These are phyloP conservation scores for Juglanconis oblonga DNA, from an alignment of 2,329 filamentous ascomycete species.

Conservation along the genomic window DNA sequence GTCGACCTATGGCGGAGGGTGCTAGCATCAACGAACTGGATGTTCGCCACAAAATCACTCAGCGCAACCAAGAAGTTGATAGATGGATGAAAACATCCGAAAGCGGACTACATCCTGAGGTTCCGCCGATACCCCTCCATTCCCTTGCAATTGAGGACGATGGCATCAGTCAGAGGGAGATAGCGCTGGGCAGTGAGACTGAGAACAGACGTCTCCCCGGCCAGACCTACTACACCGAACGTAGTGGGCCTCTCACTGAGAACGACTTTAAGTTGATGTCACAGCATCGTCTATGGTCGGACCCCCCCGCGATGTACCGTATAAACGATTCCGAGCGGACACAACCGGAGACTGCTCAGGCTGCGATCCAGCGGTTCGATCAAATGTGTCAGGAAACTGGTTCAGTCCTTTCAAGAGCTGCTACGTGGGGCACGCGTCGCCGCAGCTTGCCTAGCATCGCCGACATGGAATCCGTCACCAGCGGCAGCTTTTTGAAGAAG, in stretches of 20 bases:
- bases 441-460: slow-evolving; percentile 59
- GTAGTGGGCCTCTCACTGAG: slow-evolving; percentile 39
- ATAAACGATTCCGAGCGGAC: slow-evolving; percentile 37
- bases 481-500: slow-evolving; percentile 62
- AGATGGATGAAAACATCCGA: slow-evolving; percentile 43
- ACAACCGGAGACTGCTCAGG: slow-evolving; percentile 51
- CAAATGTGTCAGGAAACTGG: slow-evolving; percentile 52
- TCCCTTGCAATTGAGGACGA: slow-evolving; percentile 28
- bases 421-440: slow-evolving; percentile 68
- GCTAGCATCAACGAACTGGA: slow-evolving; percentile 49
- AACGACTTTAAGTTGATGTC: slow-evolving; percentile 50
- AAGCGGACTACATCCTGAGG: slow-evolving; percentile 20
- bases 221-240: slow-evolving; percentile 46
- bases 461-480: slow-evolving; percentile 58
- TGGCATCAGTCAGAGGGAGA: slow-evolving; percentile 37
- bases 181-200: slow-evolving; percentile 45
- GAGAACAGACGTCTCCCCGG: slow-evolving; percentile 48
- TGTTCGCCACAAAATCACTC: slow-evolving; percentile 36
- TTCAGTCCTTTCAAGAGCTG: slow-evolving; percentile 59
- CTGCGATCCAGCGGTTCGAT: slow-evolving; percentile 52
- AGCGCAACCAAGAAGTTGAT: slow-evolving; percentile 49
- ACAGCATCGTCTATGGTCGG: slow-evolving; percentile 45
- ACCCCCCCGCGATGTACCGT: slow-evolving; percentile 43
- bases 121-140: slow-evolving; percentile 17
- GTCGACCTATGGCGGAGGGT: slow-evolving; percentile 41